These are phyloP conservation scores for Mariannaea elegans DNA, from an alignment of 2,329 filamentous ascomycete species.

Conservation along the genomic window DNA sequence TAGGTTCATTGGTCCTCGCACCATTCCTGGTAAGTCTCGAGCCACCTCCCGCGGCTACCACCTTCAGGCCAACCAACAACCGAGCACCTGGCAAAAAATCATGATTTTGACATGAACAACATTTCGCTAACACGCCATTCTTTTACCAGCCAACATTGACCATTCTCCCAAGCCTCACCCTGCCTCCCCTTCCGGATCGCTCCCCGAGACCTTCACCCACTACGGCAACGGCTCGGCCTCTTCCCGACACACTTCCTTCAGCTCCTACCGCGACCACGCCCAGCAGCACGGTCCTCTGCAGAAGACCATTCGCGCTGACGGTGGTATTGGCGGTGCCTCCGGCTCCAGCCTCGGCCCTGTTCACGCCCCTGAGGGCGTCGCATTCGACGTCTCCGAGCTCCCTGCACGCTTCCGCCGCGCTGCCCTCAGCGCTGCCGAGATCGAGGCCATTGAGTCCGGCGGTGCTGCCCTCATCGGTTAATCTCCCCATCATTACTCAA, in stretches of 20 bases:
- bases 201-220: constrained; percentile 63
- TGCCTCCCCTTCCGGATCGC: constrained; percentile 70
- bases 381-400: constrained; percentile 89
- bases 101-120: background rate
- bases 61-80: background rate
- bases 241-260: constrained; percentile 70
- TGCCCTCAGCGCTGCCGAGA: constrained; percentile 81
- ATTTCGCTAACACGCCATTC: constrained; percentile 27
- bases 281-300: constrained; percentile 81
- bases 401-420: constrained; percentile 82
- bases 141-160: constrained; percentile 70
- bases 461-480: constrained; percentile 72
- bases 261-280: constrained; percentile 79
- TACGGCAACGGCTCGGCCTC: constrained; percentile 43
- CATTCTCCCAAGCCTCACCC: constrained; percentile 79
- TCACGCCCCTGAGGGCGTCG: constrained; percentile 74
- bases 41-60: background rate
- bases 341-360: constrained; percentile 80
- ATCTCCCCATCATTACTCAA: constrained; percentile 28
- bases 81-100: background rate
- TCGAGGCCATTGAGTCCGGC: constrained; percentile 94
- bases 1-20: constrained; percentile 68
- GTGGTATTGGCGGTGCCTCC: constrained; percentile 66
- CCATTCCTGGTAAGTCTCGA: constrained; percentile 62
- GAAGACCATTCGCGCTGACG: constrained; percentile 58